Conservation (phyloP, 306 rosid species). For the Vigna radiata region DNA sequence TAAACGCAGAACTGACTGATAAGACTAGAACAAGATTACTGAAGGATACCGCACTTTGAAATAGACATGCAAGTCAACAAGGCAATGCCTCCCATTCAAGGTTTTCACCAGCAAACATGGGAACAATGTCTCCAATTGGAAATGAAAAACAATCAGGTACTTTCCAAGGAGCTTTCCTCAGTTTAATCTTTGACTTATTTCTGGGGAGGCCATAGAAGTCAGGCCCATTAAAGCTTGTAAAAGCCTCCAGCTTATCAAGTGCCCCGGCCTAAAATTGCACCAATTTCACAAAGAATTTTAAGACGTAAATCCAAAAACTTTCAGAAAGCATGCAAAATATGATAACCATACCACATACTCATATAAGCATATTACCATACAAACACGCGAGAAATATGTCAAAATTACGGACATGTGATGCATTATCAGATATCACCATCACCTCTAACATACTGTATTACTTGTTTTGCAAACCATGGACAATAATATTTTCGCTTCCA, state of each 20-base stretch:
- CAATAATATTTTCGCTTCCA: not conserved
- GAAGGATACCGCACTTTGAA: slow-evolving; percentile 19
- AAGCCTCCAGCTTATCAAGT: slow-evolving; percentile 87
- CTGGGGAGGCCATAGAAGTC: slow-evolving; percentile 94
- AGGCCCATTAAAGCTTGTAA: slow-evolving; percentile 96
- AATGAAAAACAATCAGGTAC: slow-evolving; percentile 74
- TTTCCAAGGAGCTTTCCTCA: slow-evolving; percentile 74
- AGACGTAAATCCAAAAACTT: not conserved
- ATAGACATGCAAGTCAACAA: slow-evolving; percentile 39
- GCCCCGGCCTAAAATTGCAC: slow-evolving; percentile 76
- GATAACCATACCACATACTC: not conserved
- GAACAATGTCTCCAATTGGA: slow-evolving; percentile 80
- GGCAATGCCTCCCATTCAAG: slow-evolving; percentile 78
- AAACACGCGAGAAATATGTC: slow-evolving; percentile 13
- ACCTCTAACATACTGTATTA: not conserved
- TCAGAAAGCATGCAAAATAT: slow-evolving; percentile 19
- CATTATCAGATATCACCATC: not conserved
- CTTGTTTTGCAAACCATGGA: slow-evolving; percentile 19
- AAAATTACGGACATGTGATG: not conserved
- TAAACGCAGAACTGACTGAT: not conserved
- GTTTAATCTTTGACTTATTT: slow-evolving; percentile 67
- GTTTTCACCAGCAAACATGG: slow-evolving; percentile 82
- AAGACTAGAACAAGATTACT: slow-evolving; percentile 19
- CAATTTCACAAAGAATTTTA: slow-evolving; percentile 10
- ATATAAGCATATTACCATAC: not conserved